Percentiles rank a stretch among this genome's conserved stretches.
Evolutionary conservation across 805 yeast genomes (phyloP).

Genomic region (Ogataea pignaliae): DNA sequence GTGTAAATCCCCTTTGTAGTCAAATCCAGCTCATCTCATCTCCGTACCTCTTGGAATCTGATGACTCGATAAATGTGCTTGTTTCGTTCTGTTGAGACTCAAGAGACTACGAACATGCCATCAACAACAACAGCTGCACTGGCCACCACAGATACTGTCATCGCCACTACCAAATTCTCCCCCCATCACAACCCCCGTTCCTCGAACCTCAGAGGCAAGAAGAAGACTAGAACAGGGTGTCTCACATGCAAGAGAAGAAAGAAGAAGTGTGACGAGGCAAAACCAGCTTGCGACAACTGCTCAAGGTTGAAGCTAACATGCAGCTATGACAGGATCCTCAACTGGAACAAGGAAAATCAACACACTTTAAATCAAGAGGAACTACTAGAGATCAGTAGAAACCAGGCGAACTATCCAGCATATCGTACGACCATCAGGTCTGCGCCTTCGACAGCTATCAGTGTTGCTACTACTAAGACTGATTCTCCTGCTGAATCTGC

Average conservation of each 20-base stretch:
- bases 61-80: no score
- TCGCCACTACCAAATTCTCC: no score
- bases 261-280: slow-evolving; percentile 31
- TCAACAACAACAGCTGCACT: no score
- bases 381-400: background rate
- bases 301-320: slow-evolving; percentile 13
- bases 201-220: background rate
- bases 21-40: no score
- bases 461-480: background rate
- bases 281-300: slow-evolving; percentile 18
- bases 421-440: no score
- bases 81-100: no score
- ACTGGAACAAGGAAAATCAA: slow-evolving; percentile 16
- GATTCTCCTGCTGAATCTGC: background rate
- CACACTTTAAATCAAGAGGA: background rate
- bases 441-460: background rate
- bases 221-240: slow-evolving; percentile 1
- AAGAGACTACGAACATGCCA: no score
- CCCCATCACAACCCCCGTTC: background rate
- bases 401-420: background rate
- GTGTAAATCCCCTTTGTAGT: no score
- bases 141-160: no score
- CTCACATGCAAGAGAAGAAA: slow-evolving; percentile 35
- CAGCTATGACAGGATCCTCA: slow-evolving; percentile 9
- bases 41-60: no score